Evolutionary conservation across 2,329 filamentous ascomycete genomes (phyloP).

Genomic region (Epichloe coenophiala): DNA sequence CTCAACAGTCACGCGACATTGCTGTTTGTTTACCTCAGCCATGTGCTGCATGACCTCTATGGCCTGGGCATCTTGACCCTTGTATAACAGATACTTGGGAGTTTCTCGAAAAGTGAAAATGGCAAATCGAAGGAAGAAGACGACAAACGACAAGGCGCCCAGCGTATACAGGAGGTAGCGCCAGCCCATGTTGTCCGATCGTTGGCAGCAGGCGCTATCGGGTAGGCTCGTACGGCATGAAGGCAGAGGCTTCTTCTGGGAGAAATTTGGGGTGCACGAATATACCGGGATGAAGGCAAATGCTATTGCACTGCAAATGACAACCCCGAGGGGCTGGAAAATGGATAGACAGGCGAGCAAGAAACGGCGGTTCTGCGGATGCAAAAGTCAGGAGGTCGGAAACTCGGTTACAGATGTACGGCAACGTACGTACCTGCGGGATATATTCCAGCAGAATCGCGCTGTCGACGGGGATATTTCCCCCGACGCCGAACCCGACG

Average conservation of each 20-base stretch:
- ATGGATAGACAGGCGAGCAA: conserved; percentile 38
- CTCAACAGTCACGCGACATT: conserved; percentile 22
- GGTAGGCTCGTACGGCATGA: conserved; percentile 12
- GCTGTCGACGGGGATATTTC: conserved; percentile 42
- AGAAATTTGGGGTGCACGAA: conserved; percentile 37
- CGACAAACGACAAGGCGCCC: conserved; percentile 27
- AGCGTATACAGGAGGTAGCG: conserved; percentile 32
- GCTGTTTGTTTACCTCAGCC: conserved; percentile 24
- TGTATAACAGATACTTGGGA: conserved; percentile 31
- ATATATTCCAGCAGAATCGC: conserved; percentile 43
- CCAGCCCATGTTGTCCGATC: conserved; percentile 35
- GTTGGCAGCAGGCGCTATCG: conserved; percentile 11
- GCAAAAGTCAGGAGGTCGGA: neutral
- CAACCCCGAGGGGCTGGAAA: conserved; percentile 42
- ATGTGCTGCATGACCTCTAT: conserved; percentile 33
- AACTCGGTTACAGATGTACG: too few species aligned
- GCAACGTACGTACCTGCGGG: conserved; percentile 22
- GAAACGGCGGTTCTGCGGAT: conserved; percentile 28
- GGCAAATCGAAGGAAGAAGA: conserved; percentile 31
- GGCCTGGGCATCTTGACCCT: conserved; percentile 31
- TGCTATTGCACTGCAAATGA: conserved; percentile 34
- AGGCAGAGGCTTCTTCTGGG: conserved; percentile 15
- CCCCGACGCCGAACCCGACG: conserved; percentile 39
- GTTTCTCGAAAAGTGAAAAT: conserved; percentile 34
- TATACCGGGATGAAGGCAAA: conserved; percentile 39